Conservation (phyloP, 768 basidiomycete species). For the Chiua virens region DNA sequence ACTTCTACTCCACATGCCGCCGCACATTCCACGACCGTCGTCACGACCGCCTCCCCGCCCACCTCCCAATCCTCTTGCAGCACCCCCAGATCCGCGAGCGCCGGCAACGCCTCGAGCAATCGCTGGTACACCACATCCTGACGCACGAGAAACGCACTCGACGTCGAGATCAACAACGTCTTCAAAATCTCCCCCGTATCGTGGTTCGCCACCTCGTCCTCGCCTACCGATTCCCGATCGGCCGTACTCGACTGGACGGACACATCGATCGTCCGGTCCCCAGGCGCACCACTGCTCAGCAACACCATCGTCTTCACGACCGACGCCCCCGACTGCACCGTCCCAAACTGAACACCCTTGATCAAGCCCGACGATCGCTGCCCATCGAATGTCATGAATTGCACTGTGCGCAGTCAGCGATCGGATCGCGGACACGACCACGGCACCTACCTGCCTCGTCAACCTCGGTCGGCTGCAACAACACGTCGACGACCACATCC, state of each 20-base stretch:
- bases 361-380: constrained; percentile 70
- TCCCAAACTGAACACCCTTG: constrained; percentile 65
- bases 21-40: constrained; percentile 47
- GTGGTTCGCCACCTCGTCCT: constrained; percentile 20
- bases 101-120: constrained; percentile 39
- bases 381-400: constrained; percentile 59
- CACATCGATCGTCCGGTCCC: constrained; percentile 76
- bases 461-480: constrained; percentile 78
- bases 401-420: constrained; percentile 40
- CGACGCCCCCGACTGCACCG: constrained; percentile 56
- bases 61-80: constrained; percentile 56
- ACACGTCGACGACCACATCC: constrained; percentile 66
- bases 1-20: constrained; percentile 61
- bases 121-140: constrained; percentile 58
- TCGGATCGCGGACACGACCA: not conserved
- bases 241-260: constrained; percentile 64
- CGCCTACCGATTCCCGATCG: not conserved
- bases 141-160: constrained; percentile 56
- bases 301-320: constrained; percentile 64
- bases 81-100: constrained; percentile 51
- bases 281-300: constrained; percentile 57
- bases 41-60: constrained; percentile 59
- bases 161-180: constrained; percentile 65
- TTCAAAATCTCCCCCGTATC: constrained; percentile 55
- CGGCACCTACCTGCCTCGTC: constrained; percentile 62